Base-by-base conservation (phyloP, 164 flowering plant species). In the Vitis cinerea region DNA sequence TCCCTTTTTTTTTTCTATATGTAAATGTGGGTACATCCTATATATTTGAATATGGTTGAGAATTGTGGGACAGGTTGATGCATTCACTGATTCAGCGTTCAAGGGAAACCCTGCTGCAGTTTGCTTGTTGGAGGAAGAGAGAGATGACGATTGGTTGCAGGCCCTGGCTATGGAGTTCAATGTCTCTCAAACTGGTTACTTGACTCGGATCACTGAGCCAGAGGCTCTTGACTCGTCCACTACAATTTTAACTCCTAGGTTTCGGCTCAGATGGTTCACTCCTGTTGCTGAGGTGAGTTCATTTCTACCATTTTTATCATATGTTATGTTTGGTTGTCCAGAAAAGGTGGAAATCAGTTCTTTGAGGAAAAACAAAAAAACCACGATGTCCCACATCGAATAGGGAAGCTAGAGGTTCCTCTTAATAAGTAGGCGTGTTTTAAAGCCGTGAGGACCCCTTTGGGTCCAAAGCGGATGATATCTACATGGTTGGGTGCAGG, bases 51-150 rank as follows among this genome's bases (percentile, higher is more conserved):
- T 29, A 59, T 10, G 49, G 14, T 12, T 57, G 66, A 53, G 11
- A 37, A 37, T 56, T 66, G 9, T 49, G 3, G 13, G 58, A 9
- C 82, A 92, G 98, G 90, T 91, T 29, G 98, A 94, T 61, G 98
- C 96, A 8, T 94, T 94, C 74, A 84, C 96, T 0, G 94, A 86
- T 2, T 15, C 84, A 8, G 78, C 94, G 1, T 91, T 94, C 77
- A 86, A 85, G 80, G 98, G 96, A 29, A 94, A 94, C 73, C 96
- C 96, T 7, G 98, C 98, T 0, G 98, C 88, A 5, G 90, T 94
- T 23, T 94, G 98, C 71, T 64, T 87, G 68, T 73, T 93, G 70
- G 93, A 88, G 59, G 92, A 88, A 66, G 89, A 85, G 62, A 83
- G 78, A 68, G 88, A 84, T 19, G 89, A 87, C 8, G 73, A 78